phyloP scores from a whole-genome alignment of 2,329 filamentous ascomycete genomes.

The Penicillium olsonii region DNA sequence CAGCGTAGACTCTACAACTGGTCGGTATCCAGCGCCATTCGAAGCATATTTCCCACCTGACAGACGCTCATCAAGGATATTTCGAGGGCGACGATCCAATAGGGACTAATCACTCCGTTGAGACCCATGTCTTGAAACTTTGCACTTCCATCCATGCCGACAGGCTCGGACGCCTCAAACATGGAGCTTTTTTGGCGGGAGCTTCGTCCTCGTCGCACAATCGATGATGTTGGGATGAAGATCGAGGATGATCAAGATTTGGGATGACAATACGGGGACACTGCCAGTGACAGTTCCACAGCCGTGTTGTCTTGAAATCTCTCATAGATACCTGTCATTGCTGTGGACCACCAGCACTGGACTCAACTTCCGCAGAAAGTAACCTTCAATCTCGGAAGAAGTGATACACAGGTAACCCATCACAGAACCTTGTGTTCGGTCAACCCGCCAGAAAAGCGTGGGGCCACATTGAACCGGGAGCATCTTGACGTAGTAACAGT shows the following conservation, averaged over 20 bases:
- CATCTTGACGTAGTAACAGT: not conserved
- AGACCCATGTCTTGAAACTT: conserved; percentile 9
- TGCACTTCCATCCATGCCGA: conserved; percentile 8
- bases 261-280: conserved; percentile 10
- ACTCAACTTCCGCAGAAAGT: conserved; percentile 15
- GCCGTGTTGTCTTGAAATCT: conserved; percentile 1
- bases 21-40: conserved; percentile 15
- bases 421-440: conserved; percentile 22
- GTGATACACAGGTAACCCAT: conserved; percentile 19
- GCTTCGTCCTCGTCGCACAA: conserved; percentile 11
- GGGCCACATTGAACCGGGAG: conserved; percentile 3
- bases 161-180: conserved; percentile 3
- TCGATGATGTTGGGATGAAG: conserved; percentile 10
- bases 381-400: conserved; percentile 21
- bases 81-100: conserved; percentile 7
- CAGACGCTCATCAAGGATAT: conserved; percentile 3
- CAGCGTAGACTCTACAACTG: conserved; percentile 6
- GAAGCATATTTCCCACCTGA: conserved; percentile 15
- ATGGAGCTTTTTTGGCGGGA: conserved; percentile 6
- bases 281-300: conserved; percentile 10
- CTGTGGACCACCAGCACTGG: conserved; percentile 10
- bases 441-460: conserved; percentile 5
- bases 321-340: conserved; percentile 3
- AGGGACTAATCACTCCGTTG: not conserved
- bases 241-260: conserved; percentile 15